Evolutionary conservation across 768 basidiomycete genomes (phyloP).

Genomic region (Ramaria sp.): DNA sequence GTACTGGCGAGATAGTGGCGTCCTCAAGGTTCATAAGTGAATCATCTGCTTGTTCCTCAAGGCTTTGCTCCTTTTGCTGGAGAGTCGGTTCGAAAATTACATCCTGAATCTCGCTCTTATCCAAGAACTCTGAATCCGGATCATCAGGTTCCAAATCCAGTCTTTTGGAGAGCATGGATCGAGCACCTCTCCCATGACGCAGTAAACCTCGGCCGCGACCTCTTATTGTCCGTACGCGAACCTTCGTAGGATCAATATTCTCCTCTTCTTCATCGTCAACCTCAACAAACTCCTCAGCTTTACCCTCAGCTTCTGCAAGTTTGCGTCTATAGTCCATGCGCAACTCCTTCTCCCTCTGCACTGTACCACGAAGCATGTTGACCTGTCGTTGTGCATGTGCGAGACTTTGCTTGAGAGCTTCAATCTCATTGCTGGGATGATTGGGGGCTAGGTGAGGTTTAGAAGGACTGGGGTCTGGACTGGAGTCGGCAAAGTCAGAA

Average conservation of each 20-base stretch:
- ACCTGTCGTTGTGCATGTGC: conserved; percentile 85
- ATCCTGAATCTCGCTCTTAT: conserved; percentile 13
- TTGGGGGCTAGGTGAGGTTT: conserved; percentile 58
- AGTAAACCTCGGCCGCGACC: conserved; percentile 32
- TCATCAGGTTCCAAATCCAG: conserved; percentile 47
- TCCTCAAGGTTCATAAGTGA: neutral
- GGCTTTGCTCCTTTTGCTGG: conserved; percentile 22
- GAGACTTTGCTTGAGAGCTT: conserved; percentile 67
- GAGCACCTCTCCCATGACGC: conserved; percentile 23
- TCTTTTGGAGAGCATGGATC: conserved; percentile 45
- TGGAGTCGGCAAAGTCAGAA: conserved; percentile 37
- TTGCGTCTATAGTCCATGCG: conserved; percentile 55
- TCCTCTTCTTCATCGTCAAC: conserved; percentile 36
- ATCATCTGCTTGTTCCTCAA: conserved; percentile 16
- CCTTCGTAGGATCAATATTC: conserved; percentile 19
- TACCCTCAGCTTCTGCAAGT: conserved; percentile 32
- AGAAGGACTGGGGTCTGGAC: conserved; percentile 51
- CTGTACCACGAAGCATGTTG: conserved; percentile 63
- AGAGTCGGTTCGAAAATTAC: conserved; percentile 4
- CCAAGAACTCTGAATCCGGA: conserved; percentile 39
- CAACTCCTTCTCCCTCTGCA: conserved; percentile 76
- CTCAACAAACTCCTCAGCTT: conserved; percentile 27
- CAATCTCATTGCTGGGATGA: conserved; percentile 72
- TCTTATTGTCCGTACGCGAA: conserved; percentile 19
- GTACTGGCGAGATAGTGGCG: neutral